A percentile compares a stretch with the other conserved stretches of the same genome.
Evolutionary conservation across 2,329 filamentous ascomycete genomes (phyloP).

Genomic region (Fusarium keratoplasticum): DNA sequence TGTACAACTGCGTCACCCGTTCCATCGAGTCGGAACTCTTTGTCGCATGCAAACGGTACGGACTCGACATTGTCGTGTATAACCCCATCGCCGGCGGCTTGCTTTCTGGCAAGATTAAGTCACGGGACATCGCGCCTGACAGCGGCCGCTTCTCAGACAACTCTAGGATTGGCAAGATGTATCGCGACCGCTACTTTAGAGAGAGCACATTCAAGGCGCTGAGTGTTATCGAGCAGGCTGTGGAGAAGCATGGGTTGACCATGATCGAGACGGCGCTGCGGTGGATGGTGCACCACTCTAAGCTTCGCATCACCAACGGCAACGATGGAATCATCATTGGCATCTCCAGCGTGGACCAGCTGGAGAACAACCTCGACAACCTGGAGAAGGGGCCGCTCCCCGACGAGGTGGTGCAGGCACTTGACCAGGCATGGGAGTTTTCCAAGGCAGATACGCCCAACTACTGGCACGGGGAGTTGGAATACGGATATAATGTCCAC

Average conservation of each 20-base stretch:
- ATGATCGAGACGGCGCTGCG: conserved; percentile 79
- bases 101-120: conserved; percentile 83
- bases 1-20: conserved; percentile 87
- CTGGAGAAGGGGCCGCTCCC: conserved; percentile 79
- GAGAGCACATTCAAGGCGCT: conserved; percentile 74
- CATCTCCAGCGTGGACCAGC: conserved; percentile 67
- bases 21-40: conserved; percentile 81
- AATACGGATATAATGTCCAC: conserved; percentile 74
- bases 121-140: conserved; percentile 68
- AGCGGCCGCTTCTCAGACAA: conserved; percentile 77
- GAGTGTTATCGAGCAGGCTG: conserved; percentile 73
- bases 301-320: conserved; percentile 62
- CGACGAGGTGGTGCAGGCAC: conserved; percentile 76
- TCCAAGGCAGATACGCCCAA: conserved; percentile 67
- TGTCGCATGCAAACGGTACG: conserved; percentile 78
- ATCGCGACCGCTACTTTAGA: conserved; percentile 78
- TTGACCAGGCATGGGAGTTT: conserved; percentile 84
- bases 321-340: conserved; percentile 72
- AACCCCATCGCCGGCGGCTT: conserved; percentile 86
- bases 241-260: conserved; percentile 74
- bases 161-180: conserved; percentile 65
- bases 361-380: conserved; percentile 67
- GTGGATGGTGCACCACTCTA: conserved; percentile 79
- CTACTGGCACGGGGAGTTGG: conserved; percentile 71
- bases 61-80: conserved; percentile 82